These are phyloP conservation scores for Glarea lozoyensis DNA, from an alignment of 495 filamentous ascomycete genomes.

Conservation along the genomic window DNA sequence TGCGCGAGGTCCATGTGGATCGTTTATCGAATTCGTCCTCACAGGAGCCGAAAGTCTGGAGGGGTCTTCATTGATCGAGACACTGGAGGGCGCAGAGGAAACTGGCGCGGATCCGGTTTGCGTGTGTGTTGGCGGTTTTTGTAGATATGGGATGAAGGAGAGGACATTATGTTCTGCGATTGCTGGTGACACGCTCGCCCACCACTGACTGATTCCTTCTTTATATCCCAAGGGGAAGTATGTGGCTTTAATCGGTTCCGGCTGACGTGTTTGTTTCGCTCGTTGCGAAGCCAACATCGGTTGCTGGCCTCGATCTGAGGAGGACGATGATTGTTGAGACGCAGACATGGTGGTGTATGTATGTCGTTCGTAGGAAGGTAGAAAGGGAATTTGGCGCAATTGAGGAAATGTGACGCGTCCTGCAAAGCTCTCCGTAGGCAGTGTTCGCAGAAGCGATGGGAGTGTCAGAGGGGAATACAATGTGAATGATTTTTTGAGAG, in stretches of 20 bases:
- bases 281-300: conserved; percentile 43
- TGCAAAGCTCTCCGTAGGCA: conserved; percentile 12
- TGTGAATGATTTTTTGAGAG: conserved; percentile 14
- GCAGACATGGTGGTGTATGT: conserved; percentile 26
- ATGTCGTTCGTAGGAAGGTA: conserved; percentile 8
- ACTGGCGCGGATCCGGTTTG: conserved; percentile 50
- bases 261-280: conserved; percentile 27
- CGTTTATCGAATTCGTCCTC: conserved; percentile 35
- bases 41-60: conserved; percentile 12
- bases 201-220: conserved; percentile 91
- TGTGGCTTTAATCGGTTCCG: conserved; percentile 13
- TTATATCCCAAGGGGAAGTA: conserved; percentile 86
- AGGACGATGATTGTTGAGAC: conserved; percentile 20
- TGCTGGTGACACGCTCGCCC: conserved; percentile 73
- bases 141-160: conserved; percentile 76
- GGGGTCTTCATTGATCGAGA: conserved; percentile 28
- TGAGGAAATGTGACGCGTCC: conserved; percentile 16
- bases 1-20: conserved; percentile 77
- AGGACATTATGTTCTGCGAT: conserved; percentile 85
- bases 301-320: conserved; percentile 34
- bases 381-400: conserved; percentile 3
- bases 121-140: conserved; percentile 62
- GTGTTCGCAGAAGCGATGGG: conserved; percentile 21
- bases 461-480: conserved; percentile 14
- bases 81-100: conserved; percentile 23